These are phyloP conservation scores for Fusarium udum DNA, from an alignment of 2,329 filamentous ascomycete species.

Conservation along the genomic window DNA sequence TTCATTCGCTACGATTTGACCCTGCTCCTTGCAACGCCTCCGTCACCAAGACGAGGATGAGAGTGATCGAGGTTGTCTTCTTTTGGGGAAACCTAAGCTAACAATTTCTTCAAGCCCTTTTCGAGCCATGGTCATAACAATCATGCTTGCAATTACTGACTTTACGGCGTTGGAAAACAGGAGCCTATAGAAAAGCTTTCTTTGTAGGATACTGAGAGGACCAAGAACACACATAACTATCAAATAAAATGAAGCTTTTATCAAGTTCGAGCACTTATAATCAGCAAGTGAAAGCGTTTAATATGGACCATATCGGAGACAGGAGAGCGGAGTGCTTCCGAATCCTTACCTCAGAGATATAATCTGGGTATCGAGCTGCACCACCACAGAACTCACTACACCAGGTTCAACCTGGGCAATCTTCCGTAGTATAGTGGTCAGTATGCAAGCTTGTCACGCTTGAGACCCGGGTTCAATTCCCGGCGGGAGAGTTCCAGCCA, in stretches of 20 bases:
- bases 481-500: conserved; percentile 24
- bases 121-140: background rate
- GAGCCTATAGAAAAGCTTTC: background rate
- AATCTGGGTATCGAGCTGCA: background rate
- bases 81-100: conserved; percentile 26
- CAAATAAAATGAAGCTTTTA: background rate
- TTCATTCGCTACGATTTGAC: background rate
- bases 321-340: background rate
- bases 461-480: conserved; percentile 30
- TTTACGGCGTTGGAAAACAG: conserved; percentile 8
- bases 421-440: conserved; percentile 30
- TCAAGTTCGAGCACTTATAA: background rate
- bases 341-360: background rate
- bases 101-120: conserved; percentile 18
- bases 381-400: conserved; percentile 13
- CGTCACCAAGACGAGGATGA: conserved; percentile 21
- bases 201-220: conserved; percentile 4
- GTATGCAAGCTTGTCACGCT: conserved; percentile 29
- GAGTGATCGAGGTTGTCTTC: conserved; percentile 12
- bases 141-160: conserved; percentile 7
- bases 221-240: background rate
- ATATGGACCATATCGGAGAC: background rate
- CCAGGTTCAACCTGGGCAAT: background rate
- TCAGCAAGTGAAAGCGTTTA: background rate
- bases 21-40: conserved; percentile 2